These are phyloP conservation scores for Craspedostauros australis DNA, from an alignment of 108 stramenopile genomes.

Conservation along the genomic window DNA sequence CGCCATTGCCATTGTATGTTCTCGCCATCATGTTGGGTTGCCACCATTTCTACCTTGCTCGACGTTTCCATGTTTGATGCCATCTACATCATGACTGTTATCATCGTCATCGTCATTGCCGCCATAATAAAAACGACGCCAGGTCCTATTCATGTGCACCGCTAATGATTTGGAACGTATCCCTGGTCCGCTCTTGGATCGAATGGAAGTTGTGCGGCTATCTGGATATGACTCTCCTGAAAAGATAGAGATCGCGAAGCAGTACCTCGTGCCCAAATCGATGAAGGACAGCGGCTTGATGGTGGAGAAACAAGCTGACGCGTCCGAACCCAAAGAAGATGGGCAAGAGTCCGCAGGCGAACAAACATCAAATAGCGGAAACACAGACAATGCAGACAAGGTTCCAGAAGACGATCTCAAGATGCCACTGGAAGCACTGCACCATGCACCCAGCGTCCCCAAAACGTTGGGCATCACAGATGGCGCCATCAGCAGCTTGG, in stretches of 20 bases:
- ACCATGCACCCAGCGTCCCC: conserved; percentile 55
- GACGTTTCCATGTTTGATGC: no score
- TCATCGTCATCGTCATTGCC: background rate
- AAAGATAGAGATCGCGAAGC: conserved; percentile 93
- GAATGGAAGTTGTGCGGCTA: conserved; percentile 96
- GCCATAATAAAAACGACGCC: background rate
- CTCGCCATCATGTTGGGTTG: background rate
- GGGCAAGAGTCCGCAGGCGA: conserved; percentile 33
- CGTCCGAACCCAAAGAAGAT: conserved; percentile 1
- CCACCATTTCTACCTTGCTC: background rate
- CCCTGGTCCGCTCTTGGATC: conserved; percentile 92
- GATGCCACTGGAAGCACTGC: conserved; percentile 39
- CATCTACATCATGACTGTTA: no score
- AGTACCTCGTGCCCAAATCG: conserved; percentile 94
- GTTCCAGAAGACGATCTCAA: conserved; percentile 8
- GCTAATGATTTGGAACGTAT: conserved; percentile 92
- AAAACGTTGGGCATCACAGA: conserved; percentile 51
- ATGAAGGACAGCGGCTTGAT: conserved; percentile 84
- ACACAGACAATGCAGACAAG: conserved; percentile 12
- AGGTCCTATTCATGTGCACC: conserved; percentile 95
- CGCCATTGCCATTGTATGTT: background rate
- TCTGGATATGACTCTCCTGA: conserved; percentile 97
- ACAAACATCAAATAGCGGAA: conserved; percentile 14
- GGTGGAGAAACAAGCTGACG: conserved; percentile 29
- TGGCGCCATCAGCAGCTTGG: conserved; percentile 86